Evolutionary conservation across 1,284 basidiomycete genomes (phyloP), one percentile per base, ranked within the genome.

Genomic region (Phellopilus nigrolimitatus): DNA sequence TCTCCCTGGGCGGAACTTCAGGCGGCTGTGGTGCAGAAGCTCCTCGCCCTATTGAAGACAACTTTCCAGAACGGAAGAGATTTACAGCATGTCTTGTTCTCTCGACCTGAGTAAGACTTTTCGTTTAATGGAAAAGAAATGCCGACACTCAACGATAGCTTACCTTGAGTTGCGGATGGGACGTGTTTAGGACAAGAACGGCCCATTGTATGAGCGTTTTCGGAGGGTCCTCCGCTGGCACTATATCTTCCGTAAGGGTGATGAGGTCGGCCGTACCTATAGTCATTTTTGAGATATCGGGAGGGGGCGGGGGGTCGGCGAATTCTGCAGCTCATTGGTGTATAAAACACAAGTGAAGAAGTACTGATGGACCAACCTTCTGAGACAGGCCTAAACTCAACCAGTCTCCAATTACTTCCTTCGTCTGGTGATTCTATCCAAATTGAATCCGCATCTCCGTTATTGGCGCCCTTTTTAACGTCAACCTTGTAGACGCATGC

Each of bases 401-500:
- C 79, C 3, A 92, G 64, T 27, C 82, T 72, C 87, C 88, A 93
- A 21, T 71, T 66, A 27, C 58, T 69, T 1, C 78, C 78, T 22
- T 67, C 71, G 27, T 75, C 68, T 0, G 88, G 88, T 0, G 76
- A 70, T 60, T 88, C 78, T 24, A 90, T 72, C 71, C 78, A 88
- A 0, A 91, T 79, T 28, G 73, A 70, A 31, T 78, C 73, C 2
- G 68, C 64, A 0, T 69, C 72, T 46, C 71, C 69, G 6, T 64
- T 59, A 5, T 64, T 59, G 54, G 74, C 70, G 10, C 24, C 22
- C 2, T 57, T 57, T 30, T 70, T 69, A 0, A 88, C 69, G 30
- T 81, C 68, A 0, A 93, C 83, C 3, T 69, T 62, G 64, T 88
- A 94, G 0, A 87, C 87, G 61, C 91, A 95, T 0, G 91, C 84